Evolutionary conservation across 2,329 filamentous ascomycete species (phyloP).

Genomic region (Alternaria conjuncta): DNA sequence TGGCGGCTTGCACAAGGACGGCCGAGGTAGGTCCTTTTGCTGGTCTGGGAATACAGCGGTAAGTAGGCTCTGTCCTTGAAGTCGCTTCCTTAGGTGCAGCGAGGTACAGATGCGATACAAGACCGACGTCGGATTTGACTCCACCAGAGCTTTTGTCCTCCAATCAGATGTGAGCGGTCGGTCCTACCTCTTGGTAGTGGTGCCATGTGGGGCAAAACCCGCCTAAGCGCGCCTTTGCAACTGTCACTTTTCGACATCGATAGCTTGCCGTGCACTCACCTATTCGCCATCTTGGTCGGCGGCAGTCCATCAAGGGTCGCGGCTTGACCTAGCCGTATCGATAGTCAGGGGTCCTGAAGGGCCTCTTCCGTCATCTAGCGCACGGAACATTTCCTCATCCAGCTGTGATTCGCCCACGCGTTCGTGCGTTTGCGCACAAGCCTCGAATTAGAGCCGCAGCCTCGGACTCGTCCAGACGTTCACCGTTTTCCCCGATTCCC

Average conservation of each 20-base stretch:
- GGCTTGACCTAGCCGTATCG: not conserved
- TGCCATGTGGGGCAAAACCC: not conserved
- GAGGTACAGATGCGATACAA: conserved; percentile 8
- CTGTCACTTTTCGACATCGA: not conserved
- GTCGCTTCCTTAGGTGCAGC: conserved; percentile 3
- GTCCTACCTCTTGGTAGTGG: not conserved
- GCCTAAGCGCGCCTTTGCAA: conserved; percentile 7
- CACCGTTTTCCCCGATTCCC: conserved; percentile 7
- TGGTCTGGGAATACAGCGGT: not conserved
- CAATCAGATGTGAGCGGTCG: conserved; percentile 1
- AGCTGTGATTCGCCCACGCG: not conserved
- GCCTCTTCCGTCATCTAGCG: not conserved
- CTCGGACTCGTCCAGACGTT: not conserved
- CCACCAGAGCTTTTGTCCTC: not conserved
- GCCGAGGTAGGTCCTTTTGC: not conserved
- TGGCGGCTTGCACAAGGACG: not conserved
- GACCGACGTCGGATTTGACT: conserved; percentile 12
- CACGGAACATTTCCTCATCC: not conserved
- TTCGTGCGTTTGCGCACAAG: not conserved
- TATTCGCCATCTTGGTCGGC: not conserved
- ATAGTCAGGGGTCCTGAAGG: not conserved
- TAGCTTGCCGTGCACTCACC: not conserved
- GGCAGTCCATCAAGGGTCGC: not conserved
- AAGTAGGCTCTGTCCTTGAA: not conserved
- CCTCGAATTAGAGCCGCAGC: not conserved